phyloP scores from a whole-genome alignment of 2,329 filamentous ascomycete species.

The Talaromyces sp. region DNA sequence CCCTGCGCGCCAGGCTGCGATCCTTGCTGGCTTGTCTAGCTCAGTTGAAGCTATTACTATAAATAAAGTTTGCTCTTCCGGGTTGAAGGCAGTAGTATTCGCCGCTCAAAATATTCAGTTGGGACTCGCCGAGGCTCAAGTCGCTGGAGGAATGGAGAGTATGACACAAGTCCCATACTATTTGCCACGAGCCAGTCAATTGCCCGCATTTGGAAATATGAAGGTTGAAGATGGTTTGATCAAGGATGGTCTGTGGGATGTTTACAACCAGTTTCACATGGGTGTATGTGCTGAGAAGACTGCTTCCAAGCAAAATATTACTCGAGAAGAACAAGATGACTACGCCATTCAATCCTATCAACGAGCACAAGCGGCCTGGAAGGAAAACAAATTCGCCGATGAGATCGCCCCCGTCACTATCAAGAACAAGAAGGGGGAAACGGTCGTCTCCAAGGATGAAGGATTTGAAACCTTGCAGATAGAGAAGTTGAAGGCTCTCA shows the following conservation, averaged over 20 bases:
- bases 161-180: constrained; percentile 96
- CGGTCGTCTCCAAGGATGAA: constrained; percentile 76
- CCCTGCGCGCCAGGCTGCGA: constrained; percentile 82
- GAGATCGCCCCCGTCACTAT: constrained; percentile 88
- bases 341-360: constrained; percentile 89
- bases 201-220: constrained; percentile 82
- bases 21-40: constrained; percentile 81
- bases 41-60: constrained; percentile 84
- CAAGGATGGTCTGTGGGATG: constrained; percentile 92
- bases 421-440: constrained; percentile 77
- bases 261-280: constrained; percentile 97
- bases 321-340: constrained; percentile 81
- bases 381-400: constrained; percentile 74
- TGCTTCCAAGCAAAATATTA: constrained; percentile 78
- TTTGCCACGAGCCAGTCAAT: constrained; percentile 71
- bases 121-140: constrained; percentile 78
- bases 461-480: constrained; percentile 82
- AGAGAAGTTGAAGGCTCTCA: constrained; percentile 80
- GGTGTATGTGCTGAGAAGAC: constrained; percentile 94
- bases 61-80: constrained; percentile 97
- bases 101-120: constrained; percentile 94
- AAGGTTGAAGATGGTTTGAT: constrained; percentile 88
- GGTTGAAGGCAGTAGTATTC: constrained; percentile 84
- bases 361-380: constrained; percentile 87
- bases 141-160: constrained; percentile 97